phyloP scores from a whole-genome alignment of 495 filamentous ascomycete species.

The Aspergillus olivimuriae region DNA sequence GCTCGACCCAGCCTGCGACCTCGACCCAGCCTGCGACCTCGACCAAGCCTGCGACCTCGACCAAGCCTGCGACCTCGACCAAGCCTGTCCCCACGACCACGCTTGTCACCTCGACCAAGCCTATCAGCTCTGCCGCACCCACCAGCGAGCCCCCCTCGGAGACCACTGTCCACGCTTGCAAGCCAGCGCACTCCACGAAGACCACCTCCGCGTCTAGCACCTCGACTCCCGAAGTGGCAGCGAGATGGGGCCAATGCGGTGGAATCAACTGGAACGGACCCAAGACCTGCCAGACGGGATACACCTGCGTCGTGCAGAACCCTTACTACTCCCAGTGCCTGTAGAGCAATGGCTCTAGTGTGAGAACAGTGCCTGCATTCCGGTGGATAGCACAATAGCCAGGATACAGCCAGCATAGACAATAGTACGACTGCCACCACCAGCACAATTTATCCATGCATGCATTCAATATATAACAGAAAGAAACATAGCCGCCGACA shows the following conservation, averaged over 20 bases:
- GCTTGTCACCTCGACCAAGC: neutral
- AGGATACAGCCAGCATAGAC: no score
- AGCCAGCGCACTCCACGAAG: constrained; percentile 11
- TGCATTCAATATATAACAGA: no score
- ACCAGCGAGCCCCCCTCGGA: neutral
- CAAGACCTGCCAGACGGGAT: constrained; percentile 38
- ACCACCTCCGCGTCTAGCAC: constrained; percentile 10
- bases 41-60: neutral
- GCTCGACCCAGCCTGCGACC: neutral
- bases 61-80: neutral
- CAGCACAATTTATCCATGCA: no score
- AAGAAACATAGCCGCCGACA: no score
- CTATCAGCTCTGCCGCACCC: neutral
- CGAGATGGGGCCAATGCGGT: constrained; percentile 44
- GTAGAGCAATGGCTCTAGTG: constrained; percentile 8
- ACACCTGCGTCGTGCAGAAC: constrained; percentile 40
- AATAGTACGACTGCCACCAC: no score
- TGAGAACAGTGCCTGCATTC: no score
- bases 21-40: neutral
- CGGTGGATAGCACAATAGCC: no score
- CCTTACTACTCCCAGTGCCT: constrained; percentile 49
- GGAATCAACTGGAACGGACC: constrained; percentile 43
- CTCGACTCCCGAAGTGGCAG: constrained; percentile 16
- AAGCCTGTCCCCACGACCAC: neutral
- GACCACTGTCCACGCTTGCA: neutral